Evolutionary conservation across 176 grass and related monocot species (phyloP).

Genomic region (Elaeis guineensis): DNA sequence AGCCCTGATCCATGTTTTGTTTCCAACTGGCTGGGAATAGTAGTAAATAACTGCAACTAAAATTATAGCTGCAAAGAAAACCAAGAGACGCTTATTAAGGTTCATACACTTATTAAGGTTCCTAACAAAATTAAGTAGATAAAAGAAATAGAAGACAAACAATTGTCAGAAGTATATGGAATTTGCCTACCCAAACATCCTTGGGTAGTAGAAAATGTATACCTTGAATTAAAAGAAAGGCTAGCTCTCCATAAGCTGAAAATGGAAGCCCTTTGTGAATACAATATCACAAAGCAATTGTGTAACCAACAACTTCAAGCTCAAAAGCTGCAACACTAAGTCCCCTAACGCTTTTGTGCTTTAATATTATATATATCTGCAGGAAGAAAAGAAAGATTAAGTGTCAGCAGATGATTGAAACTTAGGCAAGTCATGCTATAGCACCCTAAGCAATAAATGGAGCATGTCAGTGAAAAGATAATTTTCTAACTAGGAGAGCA

Average conservation of each 20-base stretch:
- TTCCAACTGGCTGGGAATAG: conserved; percentile 64
- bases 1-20: conserved; percentile 69
- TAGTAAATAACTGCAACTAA: conserved; percentile 85
- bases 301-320: conserved; percentile 89
- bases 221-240: conserved; percentile 93
- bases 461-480: neutral
- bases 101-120: conserved; percentile 9
- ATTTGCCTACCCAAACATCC: neutral
- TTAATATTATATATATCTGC: conserved; percentile 89
- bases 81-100: no score
- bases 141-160: neutral
- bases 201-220: conserved; percentile 6
- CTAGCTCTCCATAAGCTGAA: conserved; percentile 90
- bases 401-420: no score
- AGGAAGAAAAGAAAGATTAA: neutral
- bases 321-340: conserved; percentile 87
- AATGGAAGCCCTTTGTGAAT: conserved; percentile 93
- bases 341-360: conserved; percentile 76
- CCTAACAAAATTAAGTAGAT: neutral
- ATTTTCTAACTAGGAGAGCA: neutral
- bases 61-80: conserved; percentile 61
- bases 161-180: neutral
- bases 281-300: conserved; percentile 94
- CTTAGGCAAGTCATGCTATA: no score
- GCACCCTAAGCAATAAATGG: neutral